Conservation (phyloP, 441 rosid genomes). For the Pelargonium exstipulatum region DNA sequence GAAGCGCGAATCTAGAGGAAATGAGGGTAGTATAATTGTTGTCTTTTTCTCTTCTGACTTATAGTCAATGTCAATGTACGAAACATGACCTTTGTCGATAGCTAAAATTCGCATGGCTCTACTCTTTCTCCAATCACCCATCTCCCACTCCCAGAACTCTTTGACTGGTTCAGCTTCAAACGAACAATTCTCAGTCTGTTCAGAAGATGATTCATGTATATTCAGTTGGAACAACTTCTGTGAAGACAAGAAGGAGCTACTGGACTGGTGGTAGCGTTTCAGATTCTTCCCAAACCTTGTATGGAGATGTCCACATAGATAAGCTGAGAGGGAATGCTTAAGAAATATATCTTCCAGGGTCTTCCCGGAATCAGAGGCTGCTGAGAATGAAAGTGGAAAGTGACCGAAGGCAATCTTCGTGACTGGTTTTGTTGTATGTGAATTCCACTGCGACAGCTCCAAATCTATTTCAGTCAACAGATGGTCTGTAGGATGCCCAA, state of each 20-base stretch:
- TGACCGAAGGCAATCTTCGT: conserved; percentile 87
- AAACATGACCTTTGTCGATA: conserved; percentile 80
- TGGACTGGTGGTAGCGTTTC: conserved; percentile 61
- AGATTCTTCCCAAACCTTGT: conserved; percentile 73
- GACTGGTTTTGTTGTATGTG: conserved; percentile 44
- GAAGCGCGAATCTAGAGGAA: conserved; percentile 88
- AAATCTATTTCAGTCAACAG: conserved; percentile 52
- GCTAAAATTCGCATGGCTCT: conserved; percentile 76
- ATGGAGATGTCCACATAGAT: conserved; percentile 90
- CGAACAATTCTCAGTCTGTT: conserved; percentile 48
- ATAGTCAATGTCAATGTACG: conserved; percentile 64
- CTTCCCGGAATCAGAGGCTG: conserved; percentile 47
- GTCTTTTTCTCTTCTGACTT: conserved; percentile 41
- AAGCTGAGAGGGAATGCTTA: conserved; percentile 73
- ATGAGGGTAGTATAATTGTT: conserved; percentile 70
- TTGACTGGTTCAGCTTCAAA: conserved; percentile 40
- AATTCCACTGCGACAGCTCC: conserved; percentile 72
- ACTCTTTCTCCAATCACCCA: conserved; percentile 95
- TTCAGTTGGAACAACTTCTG: conserved; percentile 62
- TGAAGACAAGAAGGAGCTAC: conserved; percentile 29
- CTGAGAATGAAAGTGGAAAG: conserved; percentile 83
- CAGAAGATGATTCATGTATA: conserved; percentile 43
- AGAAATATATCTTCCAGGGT: conserved; percentile 67
- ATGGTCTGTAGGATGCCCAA: conserved; percentile 85
- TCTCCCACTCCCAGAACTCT: conserved; percentile 99